Evolutionary conservation across 257 asterid genomes (phyloP).

Genomic region (Nyctanthes arbortristis): DNA sequence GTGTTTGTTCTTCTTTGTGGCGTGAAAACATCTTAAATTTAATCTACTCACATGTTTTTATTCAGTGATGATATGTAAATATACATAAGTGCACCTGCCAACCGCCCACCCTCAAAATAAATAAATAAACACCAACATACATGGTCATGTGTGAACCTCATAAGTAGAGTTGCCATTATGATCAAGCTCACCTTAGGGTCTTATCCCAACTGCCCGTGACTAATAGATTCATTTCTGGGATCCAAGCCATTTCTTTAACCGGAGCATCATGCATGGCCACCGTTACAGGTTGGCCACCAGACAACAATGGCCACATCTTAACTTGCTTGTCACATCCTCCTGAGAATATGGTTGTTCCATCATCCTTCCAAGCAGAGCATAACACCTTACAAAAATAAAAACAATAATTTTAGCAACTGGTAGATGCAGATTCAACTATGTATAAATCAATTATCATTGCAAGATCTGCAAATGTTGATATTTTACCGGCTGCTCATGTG

Average conservation of each 20-base stretch:
- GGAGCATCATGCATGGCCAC: constrained; percentile 97
- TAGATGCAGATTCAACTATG: constrained; percentile 4
- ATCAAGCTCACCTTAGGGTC: constrained; percentile 68
- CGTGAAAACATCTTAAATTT: not conserved
- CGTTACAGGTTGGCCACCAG: constrained; percentile 79
- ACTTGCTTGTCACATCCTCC: constrained; percentile 99
- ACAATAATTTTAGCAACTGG: constrained; percentile 13
- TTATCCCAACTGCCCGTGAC: constrained; percentile 95
- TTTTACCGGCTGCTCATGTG: constrained; percentile 90
- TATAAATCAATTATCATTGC: not conserved
- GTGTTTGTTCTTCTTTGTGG: not conserved
- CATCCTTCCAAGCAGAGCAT: constrained; percentile 97
- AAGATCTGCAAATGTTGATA: not conserved
- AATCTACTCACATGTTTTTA: not conserved
- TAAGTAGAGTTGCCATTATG: constrained; percentile 10
- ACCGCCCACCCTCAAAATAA: too few relatives aligned
- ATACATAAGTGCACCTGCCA: not conserved
- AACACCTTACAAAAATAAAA: constrained; percentile 60
- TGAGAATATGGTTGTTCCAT: constrained; percentile 92
- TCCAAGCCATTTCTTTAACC: constrained; percentile 90
- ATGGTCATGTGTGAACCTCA: not conserved
- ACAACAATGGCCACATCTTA: constrained; percentile 90
- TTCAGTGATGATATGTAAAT: not conserved
- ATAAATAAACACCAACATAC: not conserved
- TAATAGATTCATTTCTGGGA: constrained; percentile 84